Percentiles rank a stretch among this genome's conserved stretches.
Evolutionary conservation across 345 rosid genomes (phyloP).

Genomic region (Acer yangbiense): DNA sequence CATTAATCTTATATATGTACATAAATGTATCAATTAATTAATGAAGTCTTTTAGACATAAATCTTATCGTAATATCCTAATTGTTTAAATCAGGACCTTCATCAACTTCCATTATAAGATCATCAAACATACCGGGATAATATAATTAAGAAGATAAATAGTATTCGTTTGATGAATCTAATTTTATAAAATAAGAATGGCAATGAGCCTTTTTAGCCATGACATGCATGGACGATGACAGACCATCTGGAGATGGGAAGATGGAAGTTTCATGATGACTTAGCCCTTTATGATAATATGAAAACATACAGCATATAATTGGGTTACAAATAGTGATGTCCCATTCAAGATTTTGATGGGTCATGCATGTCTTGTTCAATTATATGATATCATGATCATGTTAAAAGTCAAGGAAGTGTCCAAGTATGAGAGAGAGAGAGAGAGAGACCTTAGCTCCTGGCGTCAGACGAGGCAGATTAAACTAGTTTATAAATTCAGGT

Average conservation of each 20-base stretch:
- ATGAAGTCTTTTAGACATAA: too few species aligned
- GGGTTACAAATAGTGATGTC: background rate
- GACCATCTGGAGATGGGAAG: background rate
- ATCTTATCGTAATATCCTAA: too few species aligned
- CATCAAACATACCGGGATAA: too few species aligned
- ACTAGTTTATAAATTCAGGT: background rate
- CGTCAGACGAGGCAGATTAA: background rate
- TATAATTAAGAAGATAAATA: too few species aligned
- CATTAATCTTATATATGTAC: too few species aligned
- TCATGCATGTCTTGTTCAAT: background rate
- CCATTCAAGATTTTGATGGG: slow-evolving; percentile 21
- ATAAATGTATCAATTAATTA: too few species aligned
- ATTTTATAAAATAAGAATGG: too few species aligned
- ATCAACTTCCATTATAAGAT: too few species aligned
- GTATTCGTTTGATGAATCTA: too few species aligned
- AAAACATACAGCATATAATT: background rate
- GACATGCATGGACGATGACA: background rate
- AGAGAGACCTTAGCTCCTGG: too few species aligned
- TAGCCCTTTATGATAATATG: background rate
- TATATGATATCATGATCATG: background rate
- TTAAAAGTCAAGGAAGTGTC: slow-evolving; percentile 1
- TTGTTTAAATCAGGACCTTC: too few species aligned
- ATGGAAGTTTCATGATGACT: background rate
- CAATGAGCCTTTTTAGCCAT: background rate
- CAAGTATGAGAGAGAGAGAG: too few species aligned